Percentiles rank a stretch among this genome's conserved stretches.
phyloP scores from a whole-genome alignment of 345 rosid genomes.

The Citrus inodora region DNA sequence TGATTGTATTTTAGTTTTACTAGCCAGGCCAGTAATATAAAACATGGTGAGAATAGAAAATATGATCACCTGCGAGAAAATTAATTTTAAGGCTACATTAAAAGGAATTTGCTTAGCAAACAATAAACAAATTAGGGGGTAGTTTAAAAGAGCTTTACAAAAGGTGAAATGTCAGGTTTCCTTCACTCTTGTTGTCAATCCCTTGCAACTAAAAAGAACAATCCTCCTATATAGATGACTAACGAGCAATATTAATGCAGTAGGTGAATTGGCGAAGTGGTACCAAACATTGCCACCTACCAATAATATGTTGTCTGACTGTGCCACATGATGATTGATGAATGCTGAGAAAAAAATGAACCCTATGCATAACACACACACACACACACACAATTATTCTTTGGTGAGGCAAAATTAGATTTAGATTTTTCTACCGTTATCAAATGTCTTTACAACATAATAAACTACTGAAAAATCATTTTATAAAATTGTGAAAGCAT shows the following conservation, averaged over 20 bases:
- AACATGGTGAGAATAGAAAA: slow-evolving; percentile 4
- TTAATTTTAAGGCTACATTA: neutral
- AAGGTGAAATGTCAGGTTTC: slow-evolving; percentile 30
- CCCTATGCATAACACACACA: no score
- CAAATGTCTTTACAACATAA: no score
- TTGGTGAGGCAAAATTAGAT: no score
- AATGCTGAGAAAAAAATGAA: neutral
- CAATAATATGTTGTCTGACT: neutral
- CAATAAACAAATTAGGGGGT: slow-evolving; percentile 9
- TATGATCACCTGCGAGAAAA: neutral
- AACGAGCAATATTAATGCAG: neutral
- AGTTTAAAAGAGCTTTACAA: slow-evolving; percentile 8
- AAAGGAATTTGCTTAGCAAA: slow-evolving; percentile 18
- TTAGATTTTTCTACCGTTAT: no score
- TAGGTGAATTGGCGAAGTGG: slow-evolving; percentile 3
- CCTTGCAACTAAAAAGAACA: neutral
- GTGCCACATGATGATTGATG: neutral
- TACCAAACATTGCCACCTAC: neutral
- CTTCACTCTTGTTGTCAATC: slow-evolving; percentile 12
- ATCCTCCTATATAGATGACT: slow-evolving; percentile 1
- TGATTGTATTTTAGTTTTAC: slow-evolving; percentile 4
- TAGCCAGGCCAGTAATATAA: neutral
- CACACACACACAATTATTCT: no score
- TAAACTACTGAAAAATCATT: no score
- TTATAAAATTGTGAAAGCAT: no score